Percentiles rank a stretch among this genome's conserved stretches.
Conservation (phyloP, 345 rosid species). For the Excoecaria agallocha region DNA sequence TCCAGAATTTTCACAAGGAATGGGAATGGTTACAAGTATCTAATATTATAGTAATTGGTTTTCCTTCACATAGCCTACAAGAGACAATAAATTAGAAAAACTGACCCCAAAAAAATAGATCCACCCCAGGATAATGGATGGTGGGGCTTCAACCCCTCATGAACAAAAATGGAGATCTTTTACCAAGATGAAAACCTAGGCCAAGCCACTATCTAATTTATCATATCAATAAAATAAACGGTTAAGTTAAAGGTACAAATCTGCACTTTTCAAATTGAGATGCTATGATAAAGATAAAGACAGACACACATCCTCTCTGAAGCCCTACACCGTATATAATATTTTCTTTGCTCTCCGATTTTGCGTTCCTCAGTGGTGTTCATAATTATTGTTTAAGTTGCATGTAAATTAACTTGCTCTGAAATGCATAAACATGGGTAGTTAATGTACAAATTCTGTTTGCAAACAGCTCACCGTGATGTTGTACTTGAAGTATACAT, state of each 20-base stretch:
- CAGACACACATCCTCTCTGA: background rate
- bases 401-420: background rate
- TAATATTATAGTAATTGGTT: background rate
- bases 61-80: background rate
- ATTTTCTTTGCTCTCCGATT: background rate
- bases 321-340: background rate
- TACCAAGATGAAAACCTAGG: background rate
- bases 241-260: background rate
- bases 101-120: background rate
- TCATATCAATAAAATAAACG: background rate
- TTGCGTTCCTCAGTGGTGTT: background rate
- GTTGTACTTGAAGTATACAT: constrained; percentile 77
- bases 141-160: background rate
- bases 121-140: background rate
- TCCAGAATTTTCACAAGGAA: background rate
- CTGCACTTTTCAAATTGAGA: background rate
- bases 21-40: background rate
- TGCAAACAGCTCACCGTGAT: constrained; percentile 62
- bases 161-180: background rate
- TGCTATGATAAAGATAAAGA: background rate
- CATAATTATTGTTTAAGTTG: constrained; percentile 3
- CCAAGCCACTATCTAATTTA: too few species aligned
- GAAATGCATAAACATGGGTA: background rate
- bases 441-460: constrained; percentile 11
- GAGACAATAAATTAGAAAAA: background rate